Evolutionary conservation across 73 alveolate genomes (phyloP).

Genomic region (Tetrahymena thermophila): DNA sequence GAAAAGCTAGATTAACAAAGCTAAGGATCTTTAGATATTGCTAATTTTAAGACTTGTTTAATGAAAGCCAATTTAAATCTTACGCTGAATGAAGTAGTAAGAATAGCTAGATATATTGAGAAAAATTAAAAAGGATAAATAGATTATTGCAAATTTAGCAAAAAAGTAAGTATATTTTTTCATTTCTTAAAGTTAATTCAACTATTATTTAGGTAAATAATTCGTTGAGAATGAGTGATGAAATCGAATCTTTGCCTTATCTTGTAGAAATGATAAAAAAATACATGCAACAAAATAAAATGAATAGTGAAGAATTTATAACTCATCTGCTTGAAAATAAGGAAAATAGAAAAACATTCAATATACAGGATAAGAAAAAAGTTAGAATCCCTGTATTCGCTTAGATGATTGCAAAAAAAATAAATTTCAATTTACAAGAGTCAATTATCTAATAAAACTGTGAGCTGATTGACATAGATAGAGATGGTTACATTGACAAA

Average conservation of each 20-base stretch:
- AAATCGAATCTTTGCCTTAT: background rate
- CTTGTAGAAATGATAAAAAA: background rate
- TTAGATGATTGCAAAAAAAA: background rate
- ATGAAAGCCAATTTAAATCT: background rate
- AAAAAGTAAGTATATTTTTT: background rate
- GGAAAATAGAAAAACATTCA: background rate
- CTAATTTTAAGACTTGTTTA: background rate
- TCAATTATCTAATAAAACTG: background rate
- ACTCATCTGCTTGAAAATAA: background rate
- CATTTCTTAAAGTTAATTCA: background rate
- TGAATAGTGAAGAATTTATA: background rate
- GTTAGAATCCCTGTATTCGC: background rate
- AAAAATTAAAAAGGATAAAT: background rate
- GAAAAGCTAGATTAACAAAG: background rate
- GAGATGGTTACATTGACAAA: background rate
- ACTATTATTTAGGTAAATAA: background rate
- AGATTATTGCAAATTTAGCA: background rate
- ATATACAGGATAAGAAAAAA: background rate
- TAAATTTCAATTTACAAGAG: background rate
- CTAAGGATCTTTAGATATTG: background rate
- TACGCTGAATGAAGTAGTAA: background rate
- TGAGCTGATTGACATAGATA: background rate
- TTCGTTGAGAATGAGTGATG: background rate
- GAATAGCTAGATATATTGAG: background rate
- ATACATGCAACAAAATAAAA: background rate